Evolutionary conservation across 2,329 filamentous ascomycete genomes (phyloP).

Genomic region (Aureobasidium musti): DNA sequence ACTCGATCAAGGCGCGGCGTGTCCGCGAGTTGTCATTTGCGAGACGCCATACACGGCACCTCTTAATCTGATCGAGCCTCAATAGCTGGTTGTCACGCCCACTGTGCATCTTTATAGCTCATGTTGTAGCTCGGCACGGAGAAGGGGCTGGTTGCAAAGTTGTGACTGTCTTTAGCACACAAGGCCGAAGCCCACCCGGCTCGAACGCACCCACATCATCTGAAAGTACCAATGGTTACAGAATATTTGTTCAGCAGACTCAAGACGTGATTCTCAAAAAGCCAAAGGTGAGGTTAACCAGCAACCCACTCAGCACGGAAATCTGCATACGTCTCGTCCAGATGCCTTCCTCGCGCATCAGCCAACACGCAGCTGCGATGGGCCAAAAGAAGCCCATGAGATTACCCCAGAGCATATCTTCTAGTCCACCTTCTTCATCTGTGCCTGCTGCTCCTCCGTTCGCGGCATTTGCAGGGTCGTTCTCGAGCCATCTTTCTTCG

Average conservation of each 20-base stretch:
- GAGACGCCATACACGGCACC: slow-evolving; percentile 62
- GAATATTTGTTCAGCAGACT: too few relatives aligned
- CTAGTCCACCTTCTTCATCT: slow-evolving; percentile 64
- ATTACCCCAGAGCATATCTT: slow-evolving; percentile 85
- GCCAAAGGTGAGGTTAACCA: slow-evolving; percentile 77
- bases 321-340: slow-evolving; percentile 83
- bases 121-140: too few relatives aligned
- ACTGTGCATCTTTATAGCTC: too few relatives aligned
- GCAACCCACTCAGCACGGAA: slow-evolving; percentile 80
- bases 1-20: slow-evolving; percentile 48
- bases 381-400: slow-evolving; percentile 96
- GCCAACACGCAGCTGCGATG: slow-evolving; percentile 79
- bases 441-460: slow-evolving; percentile 51
- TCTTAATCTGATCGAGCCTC: slow-evolving; percentile 57
- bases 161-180: too few relatives aligned
- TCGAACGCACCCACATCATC: too few relatives aligned
- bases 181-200: too few relatives aligned
- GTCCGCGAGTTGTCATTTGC: slow-evolving; percentile 50
- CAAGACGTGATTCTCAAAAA: slow-evolving; percentile 59
- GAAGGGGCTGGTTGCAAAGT: too few relatives aligned
- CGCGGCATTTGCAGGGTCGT: slow-evolving; percentile 48
- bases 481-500: slow-evolving; percentile 90
- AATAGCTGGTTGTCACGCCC: slow-evolving; percentile 61
- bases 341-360: slow-evolving; percentile 82
- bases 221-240: too few relatives aligned